Conservation (phyloP, 768 basidiomycete species). For the Suillus weaverae region DNA sequence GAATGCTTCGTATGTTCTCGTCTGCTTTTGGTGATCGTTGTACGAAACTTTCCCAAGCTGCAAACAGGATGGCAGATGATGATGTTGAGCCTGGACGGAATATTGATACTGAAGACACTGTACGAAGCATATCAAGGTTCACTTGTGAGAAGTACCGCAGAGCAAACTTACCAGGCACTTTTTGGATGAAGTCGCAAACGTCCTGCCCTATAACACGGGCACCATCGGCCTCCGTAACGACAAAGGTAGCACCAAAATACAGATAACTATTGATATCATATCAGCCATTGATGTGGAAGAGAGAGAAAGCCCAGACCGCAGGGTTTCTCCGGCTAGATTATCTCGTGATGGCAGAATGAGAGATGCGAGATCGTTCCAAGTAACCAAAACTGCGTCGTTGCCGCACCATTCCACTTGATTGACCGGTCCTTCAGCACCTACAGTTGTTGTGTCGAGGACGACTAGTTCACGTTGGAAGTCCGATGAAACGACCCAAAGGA, state of each 20-base stretch:
- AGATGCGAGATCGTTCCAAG: slow-evolving; percentile 74
- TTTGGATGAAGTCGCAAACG: slow-evolving; percentile 86
- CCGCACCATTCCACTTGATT: slow-evolving; percentile 92
- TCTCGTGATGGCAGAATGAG: slow-evolving; percentile 94
- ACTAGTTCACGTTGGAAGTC: slow-evolving; percentile 89
- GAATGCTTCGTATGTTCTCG: slow-evolving; percentile 86
- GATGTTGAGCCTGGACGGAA: slow-evolving; percentile 93
- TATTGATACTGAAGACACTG: slow-evolving; percentile 77
- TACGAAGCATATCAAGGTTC: background rate
- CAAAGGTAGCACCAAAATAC: slow-evolving; percentile 73
- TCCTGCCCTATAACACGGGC: slow-evolving; percentile 80
- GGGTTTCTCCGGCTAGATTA: slow-evolving; percentile 31
- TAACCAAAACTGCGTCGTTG: slow-evolving; percentile 88
- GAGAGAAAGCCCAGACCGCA: slow-evolving; percentile 56
- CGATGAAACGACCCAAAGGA: slow-evolving; percentile 91
- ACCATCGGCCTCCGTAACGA: slow-evolving; percentile 87
- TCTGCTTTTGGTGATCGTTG: slow-evolving; percentile 88
- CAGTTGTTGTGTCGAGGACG: slow-evolving; percentile 73
- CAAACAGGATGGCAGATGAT: slow-evolving; percentile 87
- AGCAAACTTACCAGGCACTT: slow-evolving; percentile 74
- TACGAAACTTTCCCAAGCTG: slow-evolving; percentile 88
- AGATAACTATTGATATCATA: slow-evolving; percentile 56
- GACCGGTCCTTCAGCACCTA: slow-evolving; percentile 58
- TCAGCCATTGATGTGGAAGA: slow-evolving; percentile 2
- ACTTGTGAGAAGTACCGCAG: background rate